phyloP scores from a whole-genome alignment of 495 filamentous ascomycete genomes.

The Cercophora scortea region DNA sequence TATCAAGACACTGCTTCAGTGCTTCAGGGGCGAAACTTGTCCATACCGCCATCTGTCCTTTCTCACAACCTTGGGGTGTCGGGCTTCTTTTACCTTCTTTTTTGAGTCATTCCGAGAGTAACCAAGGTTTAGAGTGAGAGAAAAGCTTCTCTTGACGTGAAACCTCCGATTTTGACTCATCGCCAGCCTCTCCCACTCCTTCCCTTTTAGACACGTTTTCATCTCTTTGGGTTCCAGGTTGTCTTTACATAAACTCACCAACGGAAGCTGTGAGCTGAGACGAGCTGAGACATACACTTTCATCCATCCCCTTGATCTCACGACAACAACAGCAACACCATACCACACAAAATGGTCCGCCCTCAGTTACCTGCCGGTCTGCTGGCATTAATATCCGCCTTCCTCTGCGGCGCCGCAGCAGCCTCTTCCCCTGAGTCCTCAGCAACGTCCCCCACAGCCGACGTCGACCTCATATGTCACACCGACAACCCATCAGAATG shows the following conservation, averaged over 20 bases:
- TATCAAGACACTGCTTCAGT: neutral
- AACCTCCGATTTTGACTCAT: too few relatives aligned
- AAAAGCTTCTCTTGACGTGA: too few relatives aligned
- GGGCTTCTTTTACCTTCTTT: slow-evolving; percentile 4
- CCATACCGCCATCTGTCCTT: slow-evolving; percentile 21
- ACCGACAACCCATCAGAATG: slow-evolving; percentile 49
- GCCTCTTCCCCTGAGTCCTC: slow-evolving; percentile 3
- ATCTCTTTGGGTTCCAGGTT: too few relatives aligned
- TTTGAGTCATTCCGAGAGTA: slow-evolving; percentile 11
- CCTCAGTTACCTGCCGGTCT: slow-evolving; percentile 12
- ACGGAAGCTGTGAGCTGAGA: too few relatives aligned
- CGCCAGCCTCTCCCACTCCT: too few relatives aligned
- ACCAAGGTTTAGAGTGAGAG: neutral
- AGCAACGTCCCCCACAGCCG: slow-evolving; percentile 23
- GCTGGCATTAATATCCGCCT: slow-evolving; percentile 15
- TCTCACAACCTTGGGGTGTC: slow-evolving; percentile 2
- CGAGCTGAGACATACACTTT: too few relatives aligned
- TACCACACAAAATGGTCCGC: neutral
- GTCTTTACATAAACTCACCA: too few relatives aligned
- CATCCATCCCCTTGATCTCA: too few relatives aligned
- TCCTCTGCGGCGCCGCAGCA: slow-evolving; percentile 7
- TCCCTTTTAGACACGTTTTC: too few relatives aligned
- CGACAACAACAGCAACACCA: neutral
- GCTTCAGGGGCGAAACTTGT: slow-evolving; percentile 8
- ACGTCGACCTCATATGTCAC: slow-evolving; percentile 55